Evolutionary conservation across 768 basidiomycete species (phyloP).

Genomic region (Tricholoma matsutake): DNA sequence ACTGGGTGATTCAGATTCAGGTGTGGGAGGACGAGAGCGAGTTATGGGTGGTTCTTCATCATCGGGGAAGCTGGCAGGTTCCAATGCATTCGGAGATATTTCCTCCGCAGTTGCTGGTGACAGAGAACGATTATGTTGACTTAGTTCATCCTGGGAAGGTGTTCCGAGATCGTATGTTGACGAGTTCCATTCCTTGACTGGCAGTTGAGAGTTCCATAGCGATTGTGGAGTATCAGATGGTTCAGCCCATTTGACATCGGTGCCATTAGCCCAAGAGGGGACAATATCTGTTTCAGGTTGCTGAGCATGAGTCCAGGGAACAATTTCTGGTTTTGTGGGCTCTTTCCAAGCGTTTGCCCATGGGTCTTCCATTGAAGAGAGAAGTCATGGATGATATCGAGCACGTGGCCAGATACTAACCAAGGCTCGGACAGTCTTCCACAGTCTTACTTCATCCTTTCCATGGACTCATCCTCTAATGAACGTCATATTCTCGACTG

Average conservation of each 20-base stretch:
- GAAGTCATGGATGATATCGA: slow-evolving; percentile 5
- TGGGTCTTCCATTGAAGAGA: slow-evolving; percentile 61
- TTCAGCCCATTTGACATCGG: slow-evolving; percentile 45
- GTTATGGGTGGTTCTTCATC: not conserved
- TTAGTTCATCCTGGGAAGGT: slow-evolving; percentile 11
- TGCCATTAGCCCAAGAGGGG: slow-evolving; percentile 54
- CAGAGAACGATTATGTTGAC: slow-evolving; percentile 7
- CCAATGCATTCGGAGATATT: slow-evolving; percentile 5
- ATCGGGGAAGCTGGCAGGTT: not conserved
- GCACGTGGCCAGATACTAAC: not conserved
- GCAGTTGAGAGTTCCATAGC: slow-evolving; percentile 38
- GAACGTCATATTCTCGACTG: slow-evolving; percentile 55
- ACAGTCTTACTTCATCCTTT: not conserved
- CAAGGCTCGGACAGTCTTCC: slow-evolving; percentile 1
- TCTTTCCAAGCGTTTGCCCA: slow-evolving; percentile 74
- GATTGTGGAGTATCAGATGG: slow-evolving; percentile 37
- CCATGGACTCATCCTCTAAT: slow-evolving; percentile 34
- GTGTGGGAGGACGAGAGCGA: slow-evolving; percentile 11
- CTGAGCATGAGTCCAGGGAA: slow-evolving; percentile 16
- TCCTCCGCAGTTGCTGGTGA: slow-evolving; percentile 11
- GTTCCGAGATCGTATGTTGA: slow-evolving; percentile 42
- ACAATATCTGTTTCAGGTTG: slow-evolving; percentile 54
- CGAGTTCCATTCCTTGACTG: slow-evolving; percentile 27
- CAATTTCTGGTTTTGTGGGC: slow-evolving; percentile 28
- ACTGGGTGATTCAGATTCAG: slow-evolving; percentile 16